These are phyloP conservation scores for Nitzschia inconspicua DNA, from an alignment of 108 stramenopile genomes.

Conservation along the genomic window DNA sequence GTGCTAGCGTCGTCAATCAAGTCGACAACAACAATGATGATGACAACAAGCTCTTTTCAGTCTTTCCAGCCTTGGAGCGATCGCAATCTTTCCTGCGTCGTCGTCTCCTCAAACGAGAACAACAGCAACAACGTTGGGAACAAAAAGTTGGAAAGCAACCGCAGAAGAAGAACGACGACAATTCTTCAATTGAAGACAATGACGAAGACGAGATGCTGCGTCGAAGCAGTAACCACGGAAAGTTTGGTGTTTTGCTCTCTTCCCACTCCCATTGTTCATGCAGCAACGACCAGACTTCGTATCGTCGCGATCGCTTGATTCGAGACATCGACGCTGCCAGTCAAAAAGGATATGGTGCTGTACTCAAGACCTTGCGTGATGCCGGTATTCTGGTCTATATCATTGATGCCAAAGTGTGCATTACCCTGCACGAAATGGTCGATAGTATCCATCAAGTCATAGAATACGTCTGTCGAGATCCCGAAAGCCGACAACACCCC, in stretches of 20 bases:
- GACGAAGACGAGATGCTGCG: constrained; percentile 4
- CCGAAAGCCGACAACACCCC: background rate
- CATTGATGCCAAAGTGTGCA: constrained; percentile 27
- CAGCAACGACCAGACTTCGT: background rate
- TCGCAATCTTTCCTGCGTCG: constrained; percentile 3
- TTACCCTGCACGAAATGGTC: constrained; percentile 7
- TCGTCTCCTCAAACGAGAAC: background rate
- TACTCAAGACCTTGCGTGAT: constrained; percentile 11
- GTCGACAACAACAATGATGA: background rate
- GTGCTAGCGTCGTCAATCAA: no score
- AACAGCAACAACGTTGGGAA: background rate
- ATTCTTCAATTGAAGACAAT: no score
- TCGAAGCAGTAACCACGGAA: constrained; percentile 2
- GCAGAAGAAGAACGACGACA: background rate
- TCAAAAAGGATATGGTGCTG: constrained; percentile 8
- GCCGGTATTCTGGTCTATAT: constrained; percentile 16
- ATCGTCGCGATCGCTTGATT: constrained; percentile 13
- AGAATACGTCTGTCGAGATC: constrained; percentile 7
- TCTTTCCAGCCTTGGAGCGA: background rate
- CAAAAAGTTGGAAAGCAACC: background rate
- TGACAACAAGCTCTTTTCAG: background rate
- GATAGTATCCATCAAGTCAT: constrained; percentile 14
- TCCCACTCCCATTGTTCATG: no score
- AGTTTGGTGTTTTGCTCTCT: background rate
- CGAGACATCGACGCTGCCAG: constrained; percentile 16